Evolutionary conservation across 257 asterid species (phyloP).

Genomic region (Gentiana dahurica): DNA sequence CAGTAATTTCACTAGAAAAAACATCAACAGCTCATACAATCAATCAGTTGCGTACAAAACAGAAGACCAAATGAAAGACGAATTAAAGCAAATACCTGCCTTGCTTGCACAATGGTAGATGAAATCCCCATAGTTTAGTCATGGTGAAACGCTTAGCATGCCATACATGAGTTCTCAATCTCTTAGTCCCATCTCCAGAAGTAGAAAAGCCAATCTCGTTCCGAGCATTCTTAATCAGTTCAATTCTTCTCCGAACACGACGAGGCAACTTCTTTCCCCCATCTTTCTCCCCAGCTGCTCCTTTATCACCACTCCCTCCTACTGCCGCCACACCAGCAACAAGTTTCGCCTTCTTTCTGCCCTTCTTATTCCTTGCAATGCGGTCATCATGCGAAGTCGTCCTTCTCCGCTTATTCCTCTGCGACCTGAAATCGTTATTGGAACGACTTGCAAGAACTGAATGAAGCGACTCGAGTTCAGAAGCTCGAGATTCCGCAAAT

Average conservation of each 20-base stretch:
- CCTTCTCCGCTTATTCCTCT: constrained; percentile 73
- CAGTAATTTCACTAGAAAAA: no score
- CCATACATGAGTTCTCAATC: constrained; percentile 89
- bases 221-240: constrained; percentile 48
- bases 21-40: no score
- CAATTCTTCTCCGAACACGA: constrained; percentile 51
- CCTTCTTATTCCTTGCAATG: constrained; percentile 25
- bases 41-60: no score
- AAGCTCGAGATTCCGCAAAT: constrained; percentile 68
- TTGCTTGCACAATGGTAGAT: constrained; percentile 68
- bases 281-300: constrained; percentile 17
- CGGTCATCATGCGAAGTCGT: constrained; percentile 69
- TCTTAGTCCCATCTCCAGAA: constrained; percentile 78
- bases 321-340: constrained; percentile 10
- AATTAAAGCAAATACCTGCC: constrained; percentile 45
- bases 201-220: constrained; percentile 59
- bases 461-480: constrained; percentile 67
- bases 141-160: constrained; percentile 82
- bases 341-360: constrained; percentile 28
- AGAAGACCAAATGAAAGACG: no score
- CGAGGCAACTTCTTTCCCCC: constrained; percentile 39
- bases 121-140: constrained; percentile 75
- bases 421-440: constrained; percentile 48
- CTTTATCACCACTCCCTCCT: constrained; percentile 4
- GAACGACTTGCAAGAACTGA: constrained; percentile 46